phyloP scores from a whole-genome alignment of 768 basidiomycete species.

The Xerocomus brunneocitrinus region DNA sequence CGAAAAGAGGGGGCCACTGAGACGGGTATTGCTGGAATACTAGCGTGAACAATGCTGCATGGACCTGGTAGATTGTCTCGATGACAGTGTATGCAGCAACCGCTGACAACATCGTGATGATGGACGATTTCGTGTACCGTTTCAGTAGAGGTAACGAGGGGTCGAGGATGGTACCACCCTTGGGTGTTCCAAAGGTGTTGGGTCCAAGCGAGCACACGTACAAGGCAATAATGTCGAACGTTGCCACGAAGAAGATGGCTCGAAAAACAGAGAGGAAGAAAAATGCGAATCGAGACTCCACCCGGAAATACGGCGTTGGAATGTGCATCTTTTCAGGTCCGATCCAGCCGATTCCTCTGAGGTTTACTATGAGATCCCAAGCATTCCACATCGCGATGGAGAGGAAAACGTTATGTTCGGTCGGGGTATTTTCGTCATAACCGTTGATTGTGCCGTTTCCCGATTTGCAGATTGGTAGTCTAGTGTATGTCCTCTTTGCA shows the following conservation, averaged over 20 bases:
- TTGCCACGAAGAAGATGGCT: neutral
- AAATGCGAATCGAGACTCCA: slow-evolving; percentile 21
- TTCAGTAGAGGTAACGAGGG: slow-evolving; percentile 28
- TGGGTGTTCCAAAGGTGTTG: slow-evolving; percentile 32
- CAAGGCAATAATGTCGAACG: slow-evolving; percentile 2
- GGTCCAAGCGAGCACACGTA: slow-evolving; percentile 31
- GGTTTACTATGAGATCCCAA: slow-evolving; percentile 22
- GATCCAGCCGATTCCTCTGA: slow-evolving; percentile 28
- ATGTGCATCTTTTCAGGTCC: slow-evolving; percentile 12
- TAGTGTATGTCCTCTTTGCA: slow-evolving; percentile 7
- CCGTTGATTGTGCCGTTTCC: neutral
- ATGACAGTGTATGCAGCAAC: slow-evolving; percentile 43
- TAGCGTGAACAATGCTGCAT: slow-evolving; percentile 41
- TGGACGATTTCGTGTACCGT: slow-evolving; percentile 40
- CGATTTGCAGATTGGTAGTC: slow-evolving; percentile 7
- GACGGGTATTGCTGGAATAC: slow-evolving; percentile 45
- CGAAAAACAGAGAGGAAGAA: slow-evolving; percentile 13
- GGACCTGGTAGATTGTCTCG: slow-evolving; percentile 38
- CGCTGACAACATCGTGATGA: slow-evolving; percentile 43
- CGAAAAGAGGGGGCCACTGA: slow-evolving; percentile 63
- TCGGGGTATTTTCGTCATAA: neutral
- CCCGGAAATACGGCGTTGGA: slow-evolving; percentile 10
- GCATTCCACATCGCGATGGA: slow-evolving; percentile 25
- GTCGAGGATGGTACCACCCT: slow-evolving; percentile 38
- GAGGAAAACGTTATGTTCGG: slow-evolving; percentile 1